A percentile compares a stretch with the other conserved stretches of the same genome.
phyloP scores from a whole-genome alignment of 805 yeast genomes.

The Yarrowia bubula region DNA sequence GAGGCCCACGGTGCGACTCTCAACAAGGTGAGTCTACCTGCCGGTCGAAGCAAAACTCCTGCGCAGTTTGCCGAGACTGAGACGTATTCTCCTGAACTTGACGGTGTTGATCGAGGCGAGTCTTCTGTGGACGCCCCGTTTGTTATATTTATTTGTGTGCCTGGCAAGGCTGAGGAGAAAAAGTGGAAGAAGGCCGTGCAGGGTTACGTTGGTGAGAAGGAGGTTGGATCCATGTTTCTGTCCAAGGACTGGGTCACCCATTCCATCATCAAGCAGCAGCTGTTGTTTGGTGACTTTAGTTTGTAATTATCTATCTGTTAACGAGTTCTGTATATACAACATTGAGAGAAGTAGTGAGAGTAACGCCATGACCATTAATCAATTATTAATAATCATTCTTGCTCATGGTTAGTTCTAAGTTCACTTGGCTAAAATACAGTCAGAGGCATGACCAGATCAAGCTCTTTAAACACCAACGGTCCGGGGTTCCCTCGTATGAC shows the following conservation, averaged over 20 bases:
- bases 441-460: not conserved
- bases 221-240: not conserved
- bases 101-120: not conserved
- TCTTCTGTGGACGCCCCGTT: not conserved
- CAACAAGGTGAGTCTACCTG: conserved; percentile 5
- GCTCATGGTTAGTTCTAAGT: not conserved
- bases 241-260: conserved; percentile 25
- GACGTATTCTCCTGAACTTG: not conserved
- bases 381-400: too few species aligned
- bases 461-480: not conserved
- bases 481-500: not conserved
- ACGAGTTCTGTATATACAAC: too few species aligned
- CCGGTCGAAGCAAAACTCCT: not conserved
- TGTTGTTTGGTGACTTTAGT: not conserved
- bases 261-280: conserved; percentile 11
- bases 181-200: conserved; percentile 10
- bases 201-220: not conserved
- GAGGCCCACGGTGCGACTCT: conserved; percentile 54
- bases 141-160: conserved; percentile 16
- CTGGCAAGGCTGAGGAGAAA: conserved; percentile 18
- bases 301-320: not conserved
- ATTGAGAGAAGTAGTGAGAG: too few species aligned
- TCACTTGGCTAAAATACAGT: not conserved
- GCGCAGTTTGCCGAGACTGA: not conserved
- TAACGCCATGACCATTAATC: too few species aligned